These are phyloP conservation scores for Solanum dulcamara DNA, from an alignment of 257 asterid genomes.

Conservation along the genomic window DNA sequence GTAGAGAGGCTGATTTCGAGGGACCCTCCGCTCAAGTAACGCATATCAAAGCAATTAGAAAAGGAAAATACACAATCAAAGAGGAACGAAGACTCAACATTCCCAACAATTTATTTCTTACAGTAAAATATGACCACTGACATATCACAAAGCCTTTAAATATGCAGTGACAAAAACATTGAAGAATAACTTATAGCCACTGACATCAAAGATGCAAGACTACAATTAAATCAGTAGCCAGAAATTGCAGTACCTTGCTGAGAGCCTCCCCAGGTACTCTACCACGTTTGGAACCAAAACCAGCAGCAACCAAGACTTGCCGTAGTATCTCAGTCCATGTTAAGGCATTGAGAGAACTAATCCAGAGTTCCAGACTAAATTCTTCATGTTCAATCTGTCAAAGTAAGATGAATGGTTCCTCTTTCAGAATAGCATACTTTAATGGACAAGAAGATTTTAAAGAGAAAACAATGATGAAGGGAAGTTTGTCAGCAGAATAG, in stretches of 20 bases:
- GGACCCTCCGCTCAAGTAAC: not conserved
- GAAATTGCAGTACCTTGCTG: conserved; percentile 50
- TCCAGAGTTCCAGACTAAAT: conserved; percentile 54
- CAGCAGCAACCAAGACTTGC: conserved; percentile 78
- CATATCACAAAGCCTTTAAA: not conserved
- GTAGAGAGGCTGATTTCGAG: not conserved
- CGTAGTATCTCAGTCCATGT: conserved; percentile 90
- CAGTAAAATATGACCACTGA: not conserved
- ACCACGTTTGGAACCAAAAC: conserved; percentile 67
- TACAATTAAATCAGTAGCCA: not conserved
- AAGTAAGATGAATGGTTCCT: not conserved
- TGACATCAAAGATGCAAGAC: not conserved
- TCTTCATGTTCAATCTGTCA: conserved; percentile 56
- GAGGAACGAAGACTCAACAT: not conserved
- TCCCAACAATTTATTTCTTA: not conserved
- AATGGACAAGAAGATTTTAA: not conserved
- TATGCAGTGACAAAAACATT: not conserved
- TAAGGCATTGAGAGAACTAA: conserved; percentile 65
- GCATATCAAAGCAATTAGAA: not conserved
- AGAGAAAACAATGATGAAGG: not conserved
- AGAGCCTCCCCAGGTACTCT: conserved; percentile 21
- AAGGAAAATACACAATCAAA: not conserved
- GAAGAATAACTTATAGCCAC: not conserved
- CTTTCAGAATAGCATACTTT: not conserved
- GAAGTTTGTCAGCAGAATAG: not conserved